phyloP scores from a whole-genome alignment of 306 rosid species.

The Mimosa bimucronata region DNA sequence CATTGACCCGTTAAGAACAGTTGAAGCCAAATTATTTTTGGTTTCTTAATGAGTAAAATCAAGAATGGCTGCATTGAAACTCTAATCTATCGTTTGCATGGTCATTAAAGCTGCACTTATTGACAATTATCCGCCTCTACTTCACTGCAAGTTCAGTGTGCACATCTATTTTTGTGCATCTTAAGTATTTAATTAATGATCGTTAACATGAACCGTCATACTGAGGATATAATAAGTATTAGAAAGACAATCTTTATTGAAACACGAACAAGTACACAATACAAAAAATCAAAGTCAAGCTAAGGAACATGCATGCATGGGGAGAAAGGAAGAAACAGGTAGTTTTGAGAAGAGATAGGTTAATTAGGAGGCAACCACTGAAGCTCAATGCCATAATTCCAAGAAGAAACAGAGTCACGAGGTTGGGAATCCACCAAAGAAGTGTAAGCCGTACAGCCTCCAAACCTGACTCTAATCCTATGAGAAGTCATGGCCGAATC shows the following conservation, averaged over 20 bases:
- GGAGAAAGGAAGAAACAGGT: constrained; percentile 16
- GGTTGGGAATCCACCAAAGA: constrained; percentile 57
- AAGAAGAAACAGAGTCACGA: constrained; percentile 53
- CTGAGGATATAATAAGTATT: background rate
- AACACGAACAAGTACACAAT: background rate
- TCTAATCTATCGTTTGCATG: no score
- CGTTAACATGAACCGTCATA: background rate
- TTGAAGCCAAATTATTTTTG: background rate
- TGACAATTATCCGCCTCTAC: no score
- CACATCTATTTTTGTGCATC: background rate
- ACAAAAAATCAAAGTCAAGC: background rate
- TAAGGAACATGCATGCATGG: background rate
- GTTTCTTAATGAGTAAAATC: background rate
- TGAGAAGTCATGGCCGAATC: constrained; percentile 86
- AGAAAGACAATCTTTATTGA: background rate
- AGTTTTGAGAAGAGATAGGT: background rate
- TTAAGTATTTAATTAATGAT: background rate
- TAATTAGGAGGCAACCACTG: constrained; percentile 71
- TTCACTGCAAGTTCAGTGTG: background rate
- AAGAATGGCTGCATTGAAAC: background rate
- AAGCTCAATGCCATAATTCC: constrained; percentile 87
- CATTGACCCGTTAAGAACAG: background rate
- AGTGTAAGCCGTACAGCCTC: constrained; percentile 87
- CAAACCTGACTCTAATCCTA: constrained; percentile 58
- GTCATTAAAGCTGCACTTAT: no score